Evolutionary conservation across 2,329 filamentous ascomycete species (phyloP), one percentile per base, ranked within the genome.

Genomic region (Pseudocercospora ulei): DNA sequence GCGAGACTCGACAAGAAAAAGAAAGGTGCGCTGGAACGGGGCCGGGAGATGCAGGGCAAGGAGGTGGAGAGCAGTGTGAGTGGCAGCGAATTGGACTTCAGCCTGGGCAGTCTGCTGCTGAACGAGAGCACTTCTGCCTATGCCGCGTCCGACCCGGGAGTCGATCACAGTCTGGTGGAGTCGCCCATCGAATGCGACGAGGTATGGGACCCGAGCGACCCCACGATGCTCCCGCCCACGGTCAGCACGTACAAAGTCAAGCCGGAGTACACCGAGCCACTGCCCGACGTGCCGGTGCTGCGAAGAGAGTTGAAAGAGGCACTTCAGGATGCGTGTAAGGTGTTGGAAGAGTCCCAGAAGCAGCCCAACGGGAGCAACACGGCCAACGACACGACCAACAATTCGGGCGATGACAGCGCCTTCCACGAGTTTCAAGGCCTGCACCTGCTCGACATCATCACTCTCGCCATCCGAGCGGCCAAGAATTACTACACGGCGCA

Each of bases 401-500:
- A 44, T 26, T 61, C 48, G 12, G 45, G 43, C 12, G 63, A 64
- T 22, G 66, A 69, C 12, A 75, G 76, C 49, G 79, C 77, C 5
- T 93, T 82, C 78, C 76, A 82, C 59, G 85, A 95, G 61, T 72
- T 93, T 13, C 84, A 94, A 60, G 90, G 88, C 11, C 77, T 96
- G 68, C 83, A 92, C 55, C 76, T 98, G 23, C 73, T 96, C 39
- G 88, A 96, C 59, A 78, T 93, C 37, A 81, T 90, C 57, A 98
- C 90, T 1, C 70, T 96, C 37, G 88, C 88, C n/a, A 96, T 98
- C 51, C 77, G 86, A 36, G 86, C 88, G 1, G 90, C 90, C 35
- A 94, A 92, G 64, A 80, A 92, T 54, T 98, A 96, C 65, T 96
- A 98, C 63, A 95, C 87, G 0, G 75, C 85, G 3, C 90, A 96